These are phyloP conservation scores for Candida sithepensis DNA, from an alignment of 805 yeast genomes.

Conservation along the genomic window DNA sequence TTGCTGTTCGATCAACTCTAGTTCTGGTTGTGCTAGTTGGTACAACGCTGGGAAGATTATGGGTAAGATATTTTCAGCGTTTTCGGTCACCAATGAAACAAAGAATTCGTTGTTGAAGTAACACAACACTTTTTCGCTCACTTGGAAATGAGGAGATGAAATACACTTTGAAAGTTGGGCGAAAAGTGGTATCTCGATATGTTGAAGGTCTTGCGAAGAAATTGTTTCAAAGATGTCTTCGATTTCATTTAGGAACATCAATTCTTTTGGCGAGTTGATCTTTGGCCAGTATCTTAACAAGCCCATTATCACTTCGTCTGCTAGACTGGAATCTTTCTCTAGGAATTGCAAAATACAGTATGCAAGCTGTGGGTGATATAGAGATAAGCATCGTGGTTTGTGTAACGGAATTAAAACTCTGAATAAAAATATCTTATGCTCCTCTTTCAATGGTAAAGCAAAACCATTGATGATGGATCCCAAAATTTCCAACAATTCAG, in stretches of 20 bases:
- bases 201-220: conserved; percentile 88
- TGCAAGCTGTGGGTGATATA: conserved; percentile 95
- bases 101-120: conserved; percentile 96
- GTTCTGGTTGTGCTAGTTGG: conserved; percentile 58
- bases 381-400: conserved; percentile 80
- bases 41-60: conserved; percentile 87
- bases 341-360: conserved; percentile 95
- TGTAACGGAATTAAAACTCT: conserved; percentile 89
- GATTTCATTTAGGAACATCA: conserved; percentile 91
- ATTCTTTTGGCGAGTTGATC: conserved; percentile 89
- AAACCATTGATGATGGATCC: conserved; percentile 97
- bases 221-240: conserved; percentile 96
- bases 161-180: conserved; percentile 94
- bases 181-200: conserved; percentile 88
- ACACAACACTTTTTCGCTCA: conserved; percentile 89
- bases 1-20: conserved; percentile 29
- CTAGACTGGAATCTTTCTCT: conserved; percentile 87
- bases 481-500: conserved; percentile 88
- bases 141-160: conserved; percentile 94
- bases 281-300: conserved; percentile 95
- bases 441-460: conserved; percentile 95
- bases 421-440: conserved; percentile 86
- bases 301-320: conserved; percentile 97
- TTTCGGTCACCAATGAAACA: conserved; percentile 83
- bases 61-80: conserved; percentile 88